Evolutionary conservation across 1,284 basidiomycete genomes (phyloP), one percentile per base, ranked within the genome.

Genomic region (Cutaneotrichosporon mucoides): DNA sequence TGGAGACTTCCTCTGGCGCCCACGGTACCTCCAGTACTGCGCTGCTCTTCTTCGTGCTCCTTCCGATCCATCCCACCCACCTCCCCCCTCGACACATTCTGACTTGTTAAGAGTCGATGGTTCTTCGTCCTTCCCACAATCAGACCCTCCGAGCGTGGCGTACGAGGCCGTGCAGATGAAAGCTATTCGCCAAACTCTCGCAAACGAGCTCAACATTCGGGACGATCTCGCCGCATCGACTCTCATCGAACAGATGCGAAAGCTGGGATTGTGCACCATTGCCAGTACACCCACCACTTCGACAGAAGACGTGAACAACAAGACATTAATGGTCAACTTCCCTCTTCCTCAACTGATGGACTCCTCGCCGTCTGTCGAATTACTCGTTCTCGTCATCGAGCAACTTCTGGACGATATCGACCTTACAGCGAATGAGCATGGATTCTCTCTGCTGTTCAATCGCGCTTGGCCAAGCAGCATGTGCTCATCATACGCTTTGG

Each of bases 401-500:
- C 82, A 83, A 1, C 86, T 85, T 63, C 76, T 92, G 16, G 79
- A 81, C 2, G 87, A 89, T 64, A 72, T 88, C 34, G 85, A 89
- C 71, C 76, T 91, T 24, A 84, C 86, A 0, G 80, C 85, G 37
- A 89, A 89, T 67, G 89, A 92, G 75, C 79, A 83, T 16, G 89
- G 85, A 0, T 82, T 90, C 56, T 73, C 87, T 6, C 76, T 90
- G 9, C 78, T 90, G 13, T 76, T 79, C 9, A 82, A 84, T 53
- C 82, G 84, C 62, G 83, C 88, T 60, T 89, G 86, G 85, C 88
- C 89, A 0, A 86, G 84, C 63, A 82, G 84, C 6, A 80, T 89
- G 74, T 82, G 85, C 47, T 86, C 88, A 6, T 83, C 85, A 33
- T 89, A 89, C 72, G 85, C 76, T 0, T 58, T 79, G 13, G 71